Conservation (phyloP, 495 filamentous ascomycete genomes). For the Tricharina praecox region DNA sequence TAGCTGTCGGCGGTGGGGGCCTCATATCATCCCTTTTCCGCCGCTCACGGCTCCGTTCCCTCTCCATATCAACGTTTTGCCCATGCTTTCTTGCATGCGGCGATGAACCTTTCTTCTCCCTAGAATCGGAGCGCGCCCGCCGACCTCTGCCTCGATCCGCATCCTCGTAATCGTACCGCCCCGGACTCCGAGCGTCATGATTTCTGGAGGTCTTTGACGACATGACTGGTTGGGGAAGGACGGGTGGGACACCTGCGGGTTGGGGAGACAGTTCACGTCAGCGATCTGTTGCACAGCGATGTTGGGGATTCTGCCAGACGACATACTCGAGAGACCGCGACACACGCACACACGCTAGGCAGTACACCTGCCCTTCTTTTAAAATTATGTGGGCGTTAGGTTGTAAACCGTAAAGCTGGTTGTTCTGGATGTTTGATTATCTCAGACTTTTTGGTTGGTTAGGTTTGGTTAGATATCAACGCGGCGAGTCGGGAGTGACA, state of each 20-base stretch:
- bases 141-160: conserved; percentile 6
- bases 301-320: not conserved
- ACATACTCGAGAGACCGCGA: conserved; percentile 2
- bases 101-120: conserved; percentile 3
- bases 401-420: no score
- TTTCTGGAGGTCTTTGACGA: conserved; percentile 2
- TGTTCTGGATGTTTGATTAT: no score
- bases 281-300: conserved; percentile 2
- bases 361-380: no score
- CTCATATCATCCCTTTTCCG: not conserved
- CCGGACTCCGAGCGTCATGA: conserved; percentile 2
- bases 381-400: no score
- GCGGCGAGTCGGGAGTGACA: no score
- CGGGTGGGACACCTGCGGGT: not conserved
- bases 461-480: not conserved
- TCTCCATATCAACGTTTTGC: conserved; percentile 1
- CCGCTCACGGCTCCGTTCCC: conserved; percentile 2
- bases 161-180: not conserved
- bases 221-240: not conserved
- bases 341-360: conserved; percentile 3
- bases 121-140: conserved; percentile 3
- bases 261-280: conserved; percentile 4
- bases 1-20: not conserved
- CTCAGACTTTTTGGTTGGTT: no score
- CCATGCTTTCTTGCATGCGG: not conserved